Conservation (phyloP, 2,329 filamentous ascomycete genomes). For the Cladosporium colombiae region DNA sequence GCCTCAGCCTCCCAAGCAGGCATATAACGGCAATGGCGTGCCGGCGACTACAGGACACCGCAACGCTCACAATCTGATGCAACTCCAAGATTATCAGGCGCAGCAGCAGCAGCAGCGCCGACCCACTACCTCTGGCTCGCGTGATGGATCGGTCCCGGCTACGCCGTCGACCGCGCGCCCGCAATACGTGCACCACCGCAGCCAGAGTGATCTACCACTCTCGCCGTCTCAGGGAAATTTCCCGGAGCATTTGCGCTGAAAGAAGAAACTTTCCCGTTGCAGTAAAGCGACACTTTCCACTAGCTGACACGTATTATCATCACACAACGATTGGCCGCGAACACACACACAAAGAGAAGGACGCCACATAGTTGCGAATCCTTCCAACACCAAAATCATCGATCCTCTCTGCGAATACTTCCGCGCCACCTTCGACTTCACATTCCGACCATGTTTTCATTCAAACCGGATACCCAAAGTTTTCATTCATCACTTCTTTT, state of each 20-base stretch:
- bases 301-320: not conserved
- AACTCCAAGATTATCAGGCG: not conserved
- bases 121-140: slow-evolving; percentile 2
- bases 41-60: slow-evolving; percentile 6
- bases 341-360: slow-evolving; percentile 14
- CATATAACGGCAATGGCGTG: not conserved
- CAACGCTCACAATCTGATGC: slow-evolving; percentile 1
- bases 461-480: slow-evolving; percentile 6
- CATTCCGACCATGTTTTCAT: slow-evolving; percentile 2
- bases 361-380: slow-evolving; percentile 23
- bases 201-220: slow-evolving; percentile 23
- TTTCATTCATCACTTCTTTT: not conserved
- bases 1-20: slow-evolving; percentile 4
- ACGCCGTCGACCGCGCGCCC: not conserved
- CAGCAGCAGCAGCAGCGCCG: slow-evolving; percentile 13
- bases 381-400: not conserved
- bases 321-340: not conserved
- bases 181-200: slow-evolving; percentile 20
- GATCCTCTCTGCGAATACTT: not conserved
- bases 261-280: not conserved
- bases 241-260: slow-evolving; percentile 13
- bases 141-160: slow-evolving; percentile 9
- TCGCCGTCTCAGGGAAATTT: slow-evolving; percentile 19
- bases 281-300: not conserved
- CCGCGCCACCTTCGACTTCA: not conserved